Percentiles rank a stretch among this genome's conserved stretches.
These are phyloP conservation scores for Saccharomycopsis javanensis DNA, from an alignment of 805 yeast species.

Conservation along the genomic window DNA sequence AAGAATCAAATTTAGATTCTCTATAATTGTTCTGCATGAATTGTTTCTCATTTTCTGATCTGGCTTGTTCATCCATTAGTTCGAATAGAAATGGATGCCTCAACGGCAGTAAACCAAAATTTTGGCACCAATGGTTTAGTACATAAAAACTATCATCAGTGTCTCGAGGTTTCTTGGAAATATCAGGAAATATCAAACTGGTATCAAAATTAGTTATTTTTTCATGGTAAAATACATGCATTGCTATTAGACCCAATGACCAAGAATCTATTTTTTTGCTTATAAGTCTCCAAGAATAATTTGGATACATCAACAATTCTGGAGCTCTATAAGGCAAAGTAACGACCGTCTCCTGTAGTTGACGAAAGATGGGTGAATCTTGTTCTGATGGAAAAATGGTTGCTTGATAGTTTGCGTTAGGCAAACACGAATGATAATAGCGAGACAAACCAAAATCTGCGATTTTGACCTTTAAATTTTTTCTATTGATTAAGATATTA, in stretches of 20 bases:
- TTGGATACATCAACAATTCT: conserved; percentile 56
- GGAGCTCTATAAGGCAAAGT: conserved; percentile 70
- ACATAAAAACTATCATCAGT: not conserved
- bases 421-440: conserved; percentile 23
- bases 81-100: not conserved
- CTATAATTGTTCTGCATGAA: not conserved
- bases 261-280: not conserved
- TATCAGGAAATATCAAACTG: not conserved
- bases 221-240: not conserved
- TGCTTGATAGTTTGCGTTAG: conserved; percentile 58
- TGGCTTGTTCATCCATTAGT: not conserved
- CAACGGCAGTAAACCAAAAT: not conserved
- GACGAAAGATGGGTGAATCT: conserved; percentile 24
- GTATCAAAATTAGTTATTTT: not conserved
- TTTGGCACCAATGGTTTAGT: not conserved
- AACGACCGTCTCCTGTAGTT: conserved; percentile 28
- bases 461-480: conserved; percentile 38
- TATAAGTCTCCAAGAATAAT: not conserved
- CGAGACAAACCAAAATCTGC: conserved; percentile 77
- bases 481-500: conserved; percentile 52
- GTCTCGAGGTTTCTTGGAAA: not conserved
- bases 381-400: conserved; percentile 36
- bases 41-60: not conserved
- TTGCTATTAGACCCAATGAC: not conserved
- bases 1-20: not conserved